A percentile compares a stretch with the other conserved stretches of the same genome.
These are phyloP conservation scores for Elongisporangium prolatum DNA, from an alignment of 352 stramenopile species.

Conservation along the genomic window DNA sequence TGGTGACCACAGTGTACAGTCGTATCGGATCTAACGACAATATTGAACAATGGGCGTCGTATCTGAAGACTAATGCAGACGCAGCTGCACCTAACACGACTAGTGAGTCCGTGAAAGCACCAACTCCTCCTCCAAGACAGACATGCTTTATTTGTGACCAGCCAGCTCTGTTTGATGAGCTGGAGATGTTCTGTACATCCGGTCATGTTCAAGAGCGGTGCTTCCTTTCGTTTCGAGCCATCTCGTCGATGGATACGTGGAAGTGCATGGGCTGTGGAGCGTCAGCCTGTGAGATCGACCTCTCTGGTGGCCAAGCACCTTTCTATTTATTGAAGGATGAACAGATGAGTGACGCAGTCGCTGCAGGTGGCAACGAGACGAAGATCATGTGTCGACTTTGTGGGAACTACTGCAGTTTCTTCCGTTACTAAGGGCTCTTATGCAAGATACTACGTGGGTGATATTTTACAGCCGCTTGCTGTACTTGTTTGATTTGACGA, in stretches of 20 bases:
- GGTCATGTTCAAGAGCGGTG: conserved; percentile 69
- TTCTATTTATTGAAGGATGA: conserved; percentile 68
- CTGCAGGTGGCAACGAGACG: not conserved
- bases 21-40: conserved; percentile 45
- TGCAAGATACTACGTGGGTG: not conserved
- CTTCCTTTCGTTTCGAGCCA: conserved; percentile 69
- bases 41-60: conserved; percentile 29
- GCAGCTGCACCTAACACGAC: too few relatives aligned
- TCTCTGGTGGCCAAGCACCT: conserved; percentile 24
- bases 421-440: conserved; percentile 41
- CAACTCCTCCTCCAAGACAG: conserved; percentile 41
- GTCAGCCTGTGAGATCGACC: conserved; percentile 52
- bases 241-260: conserved; percentile 67
- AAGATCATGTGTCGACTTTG: conserved; percentile 68
- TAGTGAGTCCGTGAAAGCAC: conserved; percentile 4
- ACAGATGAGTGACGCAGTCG: not conserved
- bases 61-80: conserved; percentile 25
- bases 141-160: conserved; percentile 69
- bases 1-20: conserved; percentile 61
- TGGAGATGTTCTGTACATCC: conserved; percentile 51
- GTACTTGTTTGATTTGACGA: conserved; percentile 43
- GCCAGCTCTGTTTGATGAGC: conserved; percentile 52
- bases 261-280: conserved; percentile 80
- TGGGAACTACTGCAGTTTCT: conserved; percentile 75
- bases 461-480: conserved; percentile 33